These are phyloP conservation scores for Nitzschia sp. DNA, from an alignment of 108 stramenopile genomes.

Conservation along the genomic window DNA sequence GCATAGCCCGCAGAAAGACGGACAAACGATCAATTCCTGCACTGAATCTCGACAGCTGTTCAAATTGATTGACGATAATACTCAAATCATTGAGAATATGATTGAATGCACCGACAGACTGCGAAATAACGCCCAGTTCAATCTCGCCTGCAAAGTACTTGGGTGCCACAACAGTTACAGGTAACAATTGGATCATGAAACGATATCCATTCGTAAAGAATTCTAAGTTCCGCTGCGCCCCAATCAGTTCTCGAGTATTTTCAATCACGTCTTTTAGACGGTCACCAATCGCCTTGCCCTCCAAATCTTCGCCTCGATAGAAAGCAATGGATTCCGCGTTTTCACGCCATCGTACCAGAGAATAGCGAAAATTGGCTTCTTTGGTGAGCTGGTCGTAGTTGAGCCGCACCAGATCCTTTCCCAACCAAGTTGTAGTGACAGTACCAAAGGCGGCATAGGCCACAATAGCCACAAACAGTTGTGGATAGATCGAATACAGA, in stretches of 20 bases:
- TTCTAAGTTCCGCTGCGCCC: constrained; percentile 85
- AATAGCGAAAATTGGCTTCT: constrained; percentile 93
- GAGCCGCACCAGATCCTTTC: constrained; percentile 72
- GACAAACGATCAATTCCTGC: constrained; percentile 91
- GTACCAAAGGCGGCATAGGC: constrained; percentile 85
- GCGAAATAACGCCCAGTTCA: constrained; percentile 91
- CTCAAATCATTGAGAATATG: constrained; percentile 90
- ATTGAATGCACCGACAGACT: constrained; percentile 79
- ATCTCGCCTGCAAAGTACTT: constrained; percentile 90
- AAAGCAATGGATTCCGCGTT: constrained; percentile 97
- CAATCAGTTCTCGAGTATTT: constrained; percentile 78
- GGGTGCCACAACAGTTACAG: constrained; percentile 91
- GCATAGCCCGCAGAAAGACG: constrained; percentile 79
- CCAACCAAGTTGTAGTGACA: constrained; percentile 60
- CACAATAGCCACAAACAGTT: constrained; percentile 87
- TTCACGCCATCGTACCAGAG: constrained; percentile 85
- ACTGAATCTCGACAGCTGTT: constrained; percentile 82
- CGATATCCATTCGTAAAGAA: constrained; percentile 92
- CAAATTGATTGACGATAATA: constrained; percentile 93
- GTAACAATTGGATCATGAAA: constrained; percentile 89
- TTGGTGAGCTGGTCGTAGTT: constrained; percentile 81
- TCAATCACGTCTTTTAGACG: constrained; percentile 72
- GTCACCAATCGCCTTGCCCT: constrained; percentile 61
- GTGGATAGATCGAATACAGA: constrained; percentile 87
- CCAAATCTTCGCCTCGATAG: constrained; percentile 90